These are phyloP conservation scores for Heteromeles arbutifolia DNA, from an alignment of 306 rosid genomes.

Conservation along the genomic window DNA sequence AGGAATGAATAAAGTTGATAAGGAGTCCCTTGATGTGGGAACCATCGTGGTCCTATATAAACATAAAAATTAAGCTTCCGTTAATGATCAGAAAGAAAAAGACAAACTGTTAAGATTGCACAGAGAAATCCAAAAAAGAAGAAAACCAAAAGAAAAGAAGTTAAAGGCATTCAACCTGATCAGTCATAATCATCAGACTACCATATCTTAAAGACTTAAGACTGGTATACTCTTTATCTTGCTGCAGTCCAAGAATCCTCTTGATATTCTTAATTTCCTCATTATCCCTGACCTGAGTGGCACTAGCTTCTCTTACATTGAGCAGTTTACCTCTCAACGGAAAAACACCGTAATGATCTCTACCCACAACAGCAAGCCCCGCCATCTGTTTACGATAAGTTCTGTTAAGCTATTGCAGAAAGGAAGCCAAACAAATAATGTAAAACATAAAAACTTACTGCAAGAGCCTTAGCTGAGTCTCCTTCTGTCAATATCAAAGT, in stretches of 20 bases:
- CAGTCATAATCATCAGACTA: conserved; percentile 97
- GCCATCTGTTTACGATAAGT: conserved; percentile 57
- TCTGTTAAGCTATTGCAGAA: conserved; percentile 3
- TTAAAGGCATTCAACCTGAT: conserved; percentile 55
- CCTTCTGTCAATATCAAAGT: conserved; percentile 96
- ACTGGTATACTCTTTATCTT: conserved; percentile 63
- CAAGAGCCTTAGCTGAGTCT: conserved; percentile 97
- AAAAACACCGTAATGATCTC: conserved; percentile 88
- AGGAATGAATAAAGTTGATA: conserved; percentile 86
- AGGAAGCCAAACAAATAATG: background rate
- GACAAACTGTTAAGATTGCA: background rate
- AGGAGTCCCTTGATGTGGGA: conserved; percentile 95
- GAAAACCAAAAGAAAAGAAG: background rate
- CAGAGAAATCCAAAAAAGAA: background rate
- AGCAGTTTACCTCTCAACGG: conserved; percentile 90
- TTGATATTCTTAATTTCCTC: conserved; percentile 87
- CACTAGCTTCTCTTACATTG: conserved; percentile 90
- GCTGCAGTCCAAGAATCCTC: conserved; percentile 91
- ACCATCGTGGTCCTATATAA: conserved; percentile 83
- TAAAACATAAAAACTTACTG: conserved; percentile 42
- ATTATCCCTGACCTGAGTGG: conserved; percentile 68
- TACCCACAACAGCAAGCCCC: conserved; percentile 88
- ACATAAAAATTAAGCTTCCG: background rate
- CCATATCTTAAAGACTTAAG: conserved; percentile 85
- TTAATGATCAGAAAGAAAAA: background rate